Percentiles rank a stretch among this genome's conserved stretches.
phyloP scores from a whole-genome alignment of 2,329 filamentous ascomycete species.

The Ilyonectria sp. region DNA sequence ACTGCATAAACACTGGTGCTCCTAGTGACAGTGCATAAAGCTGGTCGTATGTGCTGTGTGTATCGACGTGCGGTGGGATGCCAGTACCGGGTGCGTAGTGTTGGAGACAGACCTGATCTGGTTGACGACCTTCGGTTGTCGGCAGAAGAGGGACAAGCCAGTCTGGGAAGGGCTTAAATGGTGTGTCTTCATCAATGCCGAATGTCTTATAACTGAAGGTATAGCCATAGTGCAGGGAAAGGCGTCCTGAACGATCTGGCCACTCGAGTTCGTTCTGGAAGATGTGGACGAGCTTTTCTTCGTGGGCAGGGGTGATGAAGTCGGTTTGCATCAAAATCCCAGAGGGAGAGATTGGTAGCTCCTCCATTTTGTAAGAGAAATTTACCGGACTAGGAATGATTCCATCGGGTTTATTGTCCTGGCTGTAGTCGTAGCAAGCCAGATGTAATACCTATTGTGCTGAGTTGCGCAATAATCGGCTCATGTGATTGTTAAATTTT shows the following conservation, averaged over 20 bases:
- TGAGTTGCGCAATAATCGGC: not conserved
- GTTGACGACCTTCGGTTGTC: constrained; percentile 58
- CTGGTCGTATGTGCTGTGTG: constrained; percentile 64
- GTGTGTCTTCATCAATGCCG: constrained; percentile 64
- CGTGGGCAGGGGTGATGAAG: constrained; percentile 63
- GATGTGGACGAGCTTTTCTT: constrained; percentile 58
- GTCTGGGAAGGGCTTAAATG: constrained; percentile 65
- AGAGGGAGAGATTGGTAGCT: constrained; percentile 46
- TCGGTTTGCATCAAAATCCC: constrained; percentile 62
- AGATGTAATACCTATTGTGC: not conserved
- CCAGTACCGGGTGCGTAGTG: constrained; percentile 73
- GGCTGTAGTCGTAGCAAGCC: not conserved
- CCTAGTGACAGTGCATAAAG: constrained; percentile 63
- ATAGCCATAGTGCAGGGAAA: constrained; percentile 70
- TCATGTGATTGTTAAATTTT: not conserved
- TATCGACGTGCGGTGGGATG: constrained; percentile 74
- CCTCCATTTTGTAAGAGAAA: constrained; percentile 42
- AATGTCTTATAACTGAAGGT: constrained; percentile 73
- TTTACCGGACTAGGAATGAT: no score
- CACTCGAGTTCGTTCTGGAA: constrained; percentile 63
- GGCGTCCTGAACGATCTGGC: constrained; percentile 60
- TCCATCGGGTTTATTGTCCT: not conserved
- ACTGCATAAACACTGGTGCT: constrained; percentile 61
- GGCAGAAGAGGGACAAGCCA: constrained; percentile 67
- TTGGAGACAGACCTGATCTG: constrained; percentile 73